Base-by-base conservation (phyloP, 1,139 yeast species). In the Diutina neorugosa region DNA sequence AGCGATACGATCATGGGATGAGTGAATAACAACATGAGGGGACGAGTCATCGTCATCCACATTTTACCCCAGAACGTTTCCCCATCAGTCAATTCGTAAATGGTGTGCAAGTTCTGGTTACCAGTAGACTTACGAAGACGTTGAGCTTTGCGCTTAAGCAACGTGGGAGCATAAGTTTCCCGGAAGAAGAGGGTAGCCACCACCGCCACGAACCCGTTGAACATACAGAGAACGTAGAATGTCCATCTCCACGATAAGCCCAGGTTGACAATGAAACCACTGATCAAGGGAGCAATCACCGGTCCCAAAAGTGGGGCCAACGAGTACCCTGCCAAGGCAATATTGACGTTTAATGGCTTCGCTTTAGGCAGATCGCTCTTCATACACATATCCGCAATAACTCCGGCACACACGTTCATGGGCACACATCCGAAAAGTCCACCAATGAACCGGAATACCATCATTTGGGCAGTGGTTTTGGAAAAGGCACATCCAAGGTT, bases 261-360 rank as follows among this genome's bases (percentile, higher is more conserved):
- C 2, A 54, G 54, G 34, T 34, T 31, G 41, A 48, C 51, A 12
- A 48, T 48, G 27, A 34, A 48, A 1, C 51, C 51, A 12, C 42
- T 18, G 12, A 48, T 21, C 19, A 48, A 20, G 2, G 51, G 51
- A 34, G 51, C 51, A 31, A 48, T 53, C 7, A 80, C 80, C 1
- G 87, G 86, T 0, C 90, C 91, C 52, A 83, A 65, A 43, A 73
- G 62, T 6, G 67, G 65, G n/a, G 74, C 75, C 54, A 74, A 63
- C 4, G 74, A 69, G 52, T 69, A 73, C 0, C 75, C 74, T 2
- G 78, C 76, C 54, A 73, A 63, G 0, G 77, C 75, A 11, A 63
- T 55, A 55, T 70, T 71, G 27, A 46, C 50, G 4, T 46, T 46
- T 12, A 46, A 27, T 16, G 50, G 40, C 18, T 14, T n/a, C 8